A percentile compares a stretch with the other conserved stretches of the same genome.
These are phyloP conservation scores for Mortierella polycephala DNA, from an alignment of 371 early-diverging fungal species.

Conservation along the genomic window DNA sequence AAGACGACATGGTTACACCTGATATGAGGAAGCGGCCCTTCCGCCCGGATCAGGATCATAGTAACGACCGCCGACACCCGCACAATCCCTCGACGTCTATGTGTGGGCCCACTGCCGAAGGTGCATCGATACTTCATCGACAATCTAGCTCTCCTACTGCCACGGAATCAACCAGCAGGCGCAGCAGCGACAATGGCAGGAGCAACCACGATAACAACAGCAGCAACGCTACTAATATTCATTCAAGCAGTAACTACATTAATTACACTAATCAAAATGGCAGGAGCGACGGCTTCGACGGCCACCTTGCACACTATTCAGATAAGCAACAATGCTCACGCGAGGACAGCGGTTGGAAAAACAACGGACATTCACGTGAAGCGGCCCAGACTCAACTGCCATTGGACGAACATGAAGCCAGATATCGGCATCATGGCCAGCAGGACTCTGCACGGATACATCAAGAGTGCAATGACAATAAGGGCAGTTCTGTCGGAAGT, in stretches of 20 bases:
- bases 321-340: no score
- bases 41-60: constrained; percentile 19
- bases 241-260: neutral
- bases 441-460: constrained; percentile 1
- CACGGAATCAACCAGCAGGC: neutral
- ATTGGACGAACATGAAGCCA: neutral
- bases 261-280: neutral
- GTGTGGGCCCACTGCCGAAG: neutral
- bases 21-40: constrained; percentile 15
- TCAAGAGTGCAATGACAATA: neutral
- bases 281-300: constrained; percentile 14
- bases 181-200: neutral
- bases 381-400: neutral
- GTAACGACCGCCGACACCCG: constrained; percentile 5
- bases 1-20: constrained; percentile 6
- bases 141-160: constrained; percentile 1
- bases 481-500: constrained; percentile 8
- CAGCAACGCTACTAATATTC: neutral
- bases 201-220: neutral
- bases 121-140: neutral
- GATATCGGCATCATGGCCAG: neutral
- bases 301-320: neutral
- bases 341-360: no score
- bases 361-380: neutral
- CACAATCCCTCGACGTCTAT: neutral